Conservation (phyloP, 1,284 basidiomycete species). For the Rhodotorula sp. region DNA sequence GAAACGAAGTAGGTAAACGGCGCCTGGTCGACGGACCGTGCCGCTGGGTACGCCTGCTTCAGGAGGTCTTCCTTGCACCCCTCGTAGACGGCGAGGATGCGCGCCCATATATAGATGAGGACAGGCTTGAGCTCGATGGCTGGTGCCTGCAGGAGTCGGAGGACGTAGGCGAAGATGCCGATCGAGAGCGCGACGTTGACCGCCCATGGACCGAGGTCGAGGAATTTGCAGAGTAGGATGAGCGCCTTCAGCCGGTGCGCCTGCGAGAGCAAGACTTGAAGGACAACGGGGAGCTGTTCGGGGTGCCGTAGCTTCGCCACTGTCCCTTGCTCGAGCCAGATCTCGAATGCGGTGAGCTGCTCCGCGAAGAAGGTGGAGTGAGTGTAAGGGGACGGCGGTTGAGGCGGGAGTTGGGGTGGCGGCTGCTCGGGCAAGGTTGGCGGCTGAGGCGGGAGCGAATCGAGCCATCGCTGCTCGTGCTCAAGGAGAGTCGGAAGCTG, state of each 20-base stretch:
- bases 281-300: slow-evolving; percentile 93
- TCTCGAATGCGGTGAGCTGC: slow-evolving; percentile 94
- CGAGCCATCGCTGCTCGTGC: slow-evolving; percentile 58
- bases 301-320: slow-evolving; percentile 65
- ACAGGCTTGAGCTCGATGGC: slow-evolving; percentile 93
- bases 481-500: slow-evolving; percentile 86
- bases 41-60: slow-evolving; percentile 60
- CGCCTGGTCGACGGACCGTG: slow-evolving; percentile 31
- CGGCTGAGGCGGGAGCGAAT: slow-evolving; percentile 38
- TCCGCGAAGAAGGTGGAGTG: slow-evolving; percentile 96
- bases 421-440: slow-evolving; percentile 36
- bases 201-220: slow-evolving; percentile 97
- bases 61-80: slow-evolving; percentile 88
- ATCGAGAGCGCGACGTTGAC: slow-evolving; percentile 96
- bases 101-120: slow-evolving; percentile 98
- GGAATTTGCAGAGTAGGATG: slow-evolving; percentile 94
- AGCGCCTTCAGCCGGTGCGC: slow-evolving; percentile 92
- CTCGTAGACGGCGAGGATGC: slow-evolving; percentile 92
- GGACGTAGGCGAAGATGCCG: slow-evolving; percentile 98
- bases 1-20: slow-evolving; percentile 75
- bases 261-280: slow-evolving; percentile 94
- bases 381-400: slow-evolving; percentile 60
- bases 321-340: slow-evolving; percentile 89
- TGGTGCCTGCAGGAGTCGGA: slow-evolving; percentile 90
- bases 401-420: slow-evolving; percentile 48